These are phyloP conservation scores for Skeletonema tropicum DNA, from an alignment of 108 stramenopile genomes.

Conservation along the genomic window DNA sequence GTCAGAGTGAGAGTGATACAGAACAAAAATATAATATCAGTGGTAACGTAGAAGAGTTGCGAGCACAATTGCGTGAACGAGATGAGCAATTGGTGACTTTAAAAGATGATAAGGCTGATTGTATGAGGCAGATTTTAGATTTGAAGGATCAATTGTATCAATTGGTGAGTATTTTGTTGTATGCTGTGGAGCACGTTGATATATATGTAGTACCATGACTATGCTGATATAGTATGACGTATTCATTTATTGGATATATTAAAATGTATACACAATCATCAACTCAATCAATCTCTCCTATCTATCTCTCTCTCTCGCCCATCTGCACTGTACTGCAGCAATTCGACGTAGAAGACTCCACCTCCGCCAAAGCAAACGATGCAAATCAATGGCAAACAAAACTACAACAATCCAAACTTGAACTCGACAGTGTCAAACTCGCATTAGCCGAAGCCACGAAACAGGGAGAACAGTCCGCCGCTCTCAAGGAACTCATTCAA, in stretches of 20 bases:
- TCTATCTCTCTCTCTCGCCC: too few relatives aligned
- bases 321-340: slow-evolving; percentile 37
- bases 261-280: too few relatives aligned
- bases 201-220: too few relatives aligned
- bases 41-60: slow-evolving; percentile 33
- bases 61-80: slow-evolving; percentile 50
- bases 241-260: too few relatives aligned
- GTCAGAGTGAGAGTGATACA: slow-evolving; percentile 16
- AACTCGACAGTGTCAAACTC: slow-evolving; percentile 23
- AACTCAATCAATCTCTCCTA: too few relatives aligned
- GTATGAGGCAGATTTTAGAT: slow-evolving; percentile 64
- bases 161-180: slow-evolving; percentile 31
- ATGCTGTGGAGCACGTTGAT: neutral
- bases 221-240: too few relatives aligned
- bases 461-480: neutral
- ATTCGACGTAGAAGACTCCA: slow-evolving; percentile 64
- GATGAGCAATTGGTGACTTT: slow-evolving; percentile 58
- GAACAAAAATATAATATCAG: slow-evolving; percentile 21
- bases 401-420: slow-evolving; percentile 45
- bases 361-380: slow-evolving; percentile 48
- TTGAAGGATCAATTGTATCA: slow-evolving; percentile 77
- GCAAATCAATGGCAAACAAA: slow-evolving; percentile 50
- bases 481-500: neutral
- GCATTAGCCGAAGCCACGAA: neutral
- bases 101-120: slow-evolving; percentile 66